Evolutionary conservation across 805 yeast species (phyloP).

Genomic region (Cyberlindnera euphorbiae): DNA sequence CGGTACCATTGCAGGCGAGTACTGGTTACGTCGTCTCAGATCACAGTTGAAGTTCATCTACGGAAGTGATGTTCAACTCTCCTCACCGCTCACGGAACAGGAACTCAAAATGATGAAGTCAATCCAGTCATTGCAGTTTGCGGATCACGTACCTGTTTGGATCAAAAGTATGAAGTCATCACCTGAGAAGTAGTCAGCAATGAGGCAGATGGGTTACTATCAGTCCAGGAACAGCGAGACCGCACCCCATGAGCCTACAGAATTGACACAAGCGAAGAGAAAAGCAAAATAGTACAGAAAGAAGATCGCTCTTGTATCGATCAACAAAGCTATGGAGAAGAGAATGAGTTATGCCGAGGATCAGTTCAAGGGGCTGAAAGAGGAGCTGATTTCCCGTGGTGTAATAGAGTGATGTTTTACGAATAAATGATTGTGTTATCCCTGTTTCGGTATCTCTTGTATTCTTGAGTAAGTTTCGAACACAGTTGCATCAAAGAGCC

Average conservation of each 20-base stretch:
- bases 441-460: too few species aligned
- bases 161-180: slow-evolving; percentile 1
- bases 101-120: slow-evolving; percentile 12
- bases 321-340: slow-evolving; percentile 27
- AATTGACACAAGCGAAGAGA: slow-evolving; percentile 4
- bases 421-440: too few species aligned
- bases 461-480: too few species aligned
- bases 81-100: slow-evolving; percentile 14
- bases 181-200: slow-evolving; percentile 5
- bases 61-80: slow-evolving; percentile 15
- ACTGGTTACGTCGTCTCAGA: slow-evolving; percentile 23
- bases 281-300: slow-evolving; percentile 15
- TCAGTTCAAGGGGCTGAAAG: slow-evolving; percentile 27
- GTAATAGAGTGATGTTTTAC: slow-evolving; percentile 4
- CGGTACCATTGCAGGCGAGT: slow-evolving; percentile 20
- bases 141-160: slow-evolving; percentile 7
- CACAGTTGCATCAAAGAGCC: too few species aligned
- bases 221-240: slow-evolving; percentile 3
- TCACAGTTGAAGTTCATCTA: slow-evolving; percentile 19
- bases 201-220: slow-evolving; percentile 14
- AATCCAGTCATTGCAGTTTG: slow-evolving; percentile 1
- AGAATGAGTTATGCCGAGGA: slow-evolving; percentile 30
- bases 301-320: slow-evolving; percentile 24
- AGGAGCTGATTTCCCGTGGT: slow-evolving; percentile 27
- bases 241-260: not conserved